Base-by-base conservation (phyloP, 2,329 filamentous ascomycete species). In the Zymoseptoria crescenta region DNA sequence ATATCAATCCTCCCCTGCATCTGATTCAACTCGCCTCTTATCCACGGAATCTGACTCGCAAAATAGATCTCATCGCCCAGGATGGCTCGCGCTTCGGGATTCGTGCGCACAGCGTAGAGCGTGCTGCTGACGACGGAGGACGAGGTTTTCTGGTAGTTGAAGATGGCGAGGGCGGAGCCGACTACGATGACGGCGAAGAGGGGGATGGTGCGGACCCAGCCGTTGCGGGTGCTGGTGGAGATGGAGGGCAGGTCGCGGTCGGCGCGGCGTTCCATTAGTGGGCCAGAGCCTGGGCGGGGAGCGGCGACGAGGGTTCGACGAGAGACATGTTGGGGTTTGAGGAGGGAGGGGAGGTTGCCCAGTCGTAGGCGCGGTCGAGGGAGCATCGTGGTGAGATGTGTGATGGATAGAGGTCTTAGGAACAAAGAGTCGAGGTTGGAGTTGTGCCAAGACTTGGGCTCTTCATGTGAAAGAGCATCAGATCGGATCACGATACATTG, bases 141-240 rank as follows among this genome's bases (percentile, higher is more conserved):
- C n/a, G 89, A 91, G 59, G 87, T 85, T 75, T 96, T 96, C 75
- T 99, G 93, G 83, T 99, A 97, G 82, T 99, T 99, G 87, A 99
- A 97, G 75, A 99, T 96, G 67, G 88, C 90, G 61, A 95, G 78
- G 65, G 87, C 86, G 65, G 87, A 87, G 57, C 81, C 80, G 54
- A 83, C 82, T 67, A 96, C 84, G 63, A 90, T 79, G 63, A 83
- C 75, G 56, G 87, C 73, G 81, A 97, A 97, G 72, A 96, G 77
- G 56, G 93, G 93, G 35, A 96, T 75, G 0, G 90, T 91, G 67
- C 83, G 83, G 57, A 73, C 62, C 72, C 72, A 74, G 57, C 67
- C 63, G 54, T 59, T 66, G n/a, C 65, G 64, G 52, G 56, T 49
- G 24, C 54, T 51, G 13, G 66, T 63, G n/a, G 66, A 61, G 49